Percentiles rank a stretch among this genome's conserved stretches.
These are phyloP conservation scores for Cladosporium sp. DNA, from an alignment of 2,329 filamentous ascomycete genomes.

Conservation along the genomic window DNA sequence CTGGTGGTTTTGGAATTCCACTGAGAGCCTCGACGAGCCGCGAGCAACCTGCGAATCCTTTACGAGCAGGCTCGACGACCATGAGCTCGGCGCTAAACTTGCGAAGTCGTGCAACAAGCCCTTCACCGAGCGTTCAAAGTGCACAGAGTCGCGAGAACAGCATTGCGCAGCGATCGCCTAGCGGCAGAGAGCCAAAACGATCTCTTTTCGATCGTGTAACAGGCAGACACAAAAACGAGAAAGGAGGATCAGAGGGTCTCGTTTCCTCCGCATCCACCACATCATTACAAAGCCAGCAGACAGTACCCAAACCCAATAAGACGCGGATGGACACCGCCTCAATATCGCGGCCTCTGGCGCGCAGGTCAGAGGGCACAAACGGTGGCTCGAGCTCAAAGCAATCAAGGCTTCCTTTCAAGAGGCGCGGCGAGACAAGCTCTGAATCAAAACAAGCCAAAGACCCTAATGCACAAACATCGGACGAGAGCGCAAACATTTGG, in stretches of 20 bases:
- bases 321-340: conserved; percentile 24
- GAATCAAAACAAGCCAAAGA: conserved; percentile 44
- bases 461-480: conserved; percentile 28
- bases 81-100: conserved; percentile 48
- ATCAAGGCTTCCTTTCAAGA: conserved; percentile 51
- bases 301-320: conserved; percentile 18
- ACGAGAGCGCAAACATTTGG: conserved; percentile 52
- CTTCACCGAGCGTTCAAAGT: conserved; percentile 71
- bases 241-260: conserved; percentile 33
- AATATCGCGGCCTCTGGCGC: conserved; percentile 20
- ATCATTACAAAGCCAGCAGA: conserved; percentile 35
- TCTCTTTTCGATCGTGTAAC: conserved; percentile 53
- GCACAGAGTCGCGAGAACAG: conserved; percentile 45
- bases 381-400: conserved; percentile 21
- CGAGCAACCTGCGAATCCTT: conserved; percentile 63
- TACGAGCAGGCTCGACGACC: conserved; percentile 45
- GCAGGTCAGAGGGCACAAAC: conserved; percentile 18
- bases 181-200: conserved; percentile 43
- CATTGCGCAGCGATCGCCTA: conserved; percentile 53
- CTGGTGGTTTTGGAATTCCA: conserved; percentile 44
- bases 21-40: conserved; percentile 69
- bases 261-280: conserved; percentile 39
- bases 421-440: conserved; percentile 43
- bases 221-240: conserved; percentile 44
- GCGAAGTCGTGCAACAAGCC: conserved; percentile 68